These are phyloP conservation scores for Aquanectria penicillioides DNA, from an alignment of 2,329 filamentous ascomycete species.

Conservation along the genomic window DNA sequence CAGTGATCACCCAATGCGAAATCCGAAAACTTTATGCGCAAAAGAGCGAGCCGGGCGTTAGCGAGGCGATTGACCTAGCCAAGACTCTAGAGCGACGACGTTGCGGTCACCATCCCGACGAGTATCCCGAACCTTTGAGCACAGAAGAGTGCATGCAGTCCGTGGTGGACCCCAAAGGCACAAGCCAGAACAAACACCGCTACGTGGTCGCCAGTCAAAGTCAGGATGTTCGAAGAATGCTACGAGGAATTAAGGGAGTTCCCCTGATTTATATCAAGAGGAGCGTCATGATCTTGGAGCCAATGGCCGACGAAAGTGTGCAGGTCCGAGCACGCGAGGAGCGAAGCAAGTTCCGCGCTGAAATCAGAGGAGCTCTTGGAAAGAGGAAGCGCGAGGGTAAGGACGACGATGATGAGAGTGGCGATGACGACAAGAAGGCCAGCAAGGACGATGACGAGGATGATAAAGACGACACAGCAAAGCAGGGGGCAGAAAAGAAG, in stretches of 20 bases:
- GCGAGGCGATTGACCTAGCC: conserved; percentile 75
- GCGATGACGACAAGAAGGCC: conserved; percentile 26
- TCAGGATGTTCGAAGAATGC: conserved; percentile 66
- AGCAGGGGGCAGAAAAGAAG: conserved; percentile 48
- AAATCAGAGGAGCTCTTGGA: conserved; percentile 63
- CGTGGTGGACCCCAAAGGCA: conserved; percentile 82
- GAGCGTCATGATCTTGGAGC: conserved; percentile 77
- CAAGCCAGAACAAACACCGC: conserved; percentile 77
- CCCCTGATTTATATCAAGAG: conserved; percentile 82
- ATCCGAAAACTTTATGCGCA: conserved; percentile 81
- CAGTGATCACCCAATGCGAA: conserved; percentile 83
- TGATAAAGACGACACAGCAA: conserved; percentile 17
- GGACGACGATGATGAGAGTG: conserved; percentile 40
- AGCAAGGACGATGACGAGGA: conserved; percentile 33
- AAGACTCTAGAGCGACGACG: conserved; percentile 80
- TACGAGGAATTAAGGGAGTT: conserved; percentile 76
- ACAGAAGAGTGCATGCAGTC: conserved; percentile 75
- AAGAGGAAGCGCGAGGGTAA: conserved; percentile 64
- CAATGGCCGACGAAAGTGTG: conserved; percentile 76
- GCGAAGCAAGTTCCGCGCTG: conserved; percentile 77
- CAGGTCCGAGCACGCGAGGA: conserved; percentile 74
- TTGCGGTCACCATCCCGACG: conserved; percentile 79
- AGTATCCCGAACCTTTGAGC: conserved; percentile 76
- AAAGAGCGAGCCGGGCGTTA: conserved; percentile 62
- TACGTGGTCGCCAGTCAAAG: conserved; percentile 84